These are phyloP conservation scores for Blumeriella jaapii DNA, from an alignment of 2,329 filamentous ascomycete species.

Conservation along the genomic window DNA sequence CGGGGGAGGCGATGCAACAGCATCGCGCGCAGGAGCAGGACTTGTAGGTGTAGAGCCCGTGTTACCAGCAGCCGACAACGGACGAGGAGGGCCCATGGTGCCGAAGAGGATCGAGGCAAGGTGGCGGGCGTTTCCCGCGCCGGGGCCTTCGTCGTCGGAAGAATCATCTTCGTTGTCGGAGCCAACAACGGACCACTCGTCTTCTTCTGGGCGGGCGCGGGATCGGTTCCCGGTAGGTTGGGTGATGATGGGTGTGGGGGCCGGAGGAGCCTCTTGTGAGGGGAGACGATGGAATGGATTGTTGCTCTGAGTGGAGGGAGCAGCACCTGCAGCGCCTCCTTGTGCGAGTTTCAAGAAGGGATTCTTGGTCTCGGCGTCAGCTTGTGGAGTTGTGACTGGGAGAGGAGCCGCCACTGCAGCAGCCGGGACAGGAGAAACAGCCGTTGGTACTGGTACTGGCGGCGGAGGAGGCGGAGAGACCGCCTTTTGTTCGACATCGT, in stretches of 20 bases:
- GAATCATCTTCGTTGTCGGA: slow-evolving; percentile 66
- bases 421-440: slow-evolving; percentile 35
- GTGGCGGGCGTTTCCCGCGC: slow-evolving; percentile 76
- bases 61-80: slow-evolving; percentile 72
- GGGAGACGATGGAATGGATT: slow-evolving; percentile 92
- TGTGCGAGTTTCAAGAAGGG: slow-evolving; percentile 86
- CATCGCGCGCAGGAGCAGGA: slow-evolving; percentile 30
- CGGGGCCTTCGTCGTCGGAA: slow-evolving; percentile 64
- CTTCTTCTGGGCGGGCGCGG: slow-evolving; percentile 48
- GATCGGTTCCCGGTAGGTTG: slow-evolving; percentile 35
- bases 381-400: slow-evolving; percentile 40
- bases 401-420: slow-evolving; percentile 30
- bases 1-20: slow-evolving; percentile 35
- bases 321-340: slow-evolving; percentile 35
- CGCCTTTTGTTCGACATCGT: slow-evolving; percentile 41
- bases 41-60: slow-evolving; percentile 32
- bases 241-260: slow-evolving; percentile 32
- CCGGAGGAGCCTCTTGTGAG: slow-evolving; percentile 41
- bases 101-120: slow-evolving; percentile 92
- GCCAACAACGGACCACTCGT: slow-evolving; percentile 75
- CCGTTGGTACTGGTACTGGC: slow-evolving; percentile 42
- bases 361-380: slow-evolving; percentile 75
- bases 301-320: slow-evolving; percentile 41
- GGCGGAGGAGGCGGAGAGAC: slow-evolving; percentile 31
- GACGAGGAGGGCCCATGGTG: slow-evolving; percentile 88